Percentiles rank a stretch among this genome's conserved stretches.
Evolutionary conservation across 176 grass and related monocot genomes (phyloP).

Genomic region (maize (Zea mays)): Zm-B73-REFERENCE-NAM-5.0 NC_050100.1:83744001-83744500

Average conservation of each 20-base stretch:
- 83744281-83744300: slow-evolving; percentile 69
- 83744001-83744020: not conserved
- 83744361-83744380: slow-evolving; percentile 56
- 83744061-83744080: not conserved
- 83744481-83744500: slow-evolving; percentile 9
- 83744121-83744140: not conserved
- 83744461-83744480: not conserved
- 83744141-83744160: not conserved
- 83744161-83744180: not conserved
- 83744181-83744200: not conserved
- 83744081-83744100: slow-evolving; percentile 21
- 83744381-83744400: slow-evolving; percentile 68
- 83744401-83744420: slow-evolving; percentile 24
- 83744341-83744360: not conserved
- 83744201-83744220: slow-evolving; percentile 25
- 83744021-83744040: not conserved
- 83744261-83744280: slow-evolving; percentile 77
- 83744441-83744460: slow-evolving; percentile 10
- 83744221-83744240: not conserved
- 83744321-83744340: slow-evolving; percentile 48
- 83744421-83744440: not conserved
- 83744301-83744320: slow-evolving; percentile 67
- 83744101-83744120: slow-evolving; percentile 7
- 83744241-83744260: slow-evolving; percentile 49
- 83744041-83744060: slow-evolving; percentile 4